Evolutionary conservation across 2,329 filamentous ascomycete species (phyloP).

Genomic region (Fusarium secorum): DNA sequence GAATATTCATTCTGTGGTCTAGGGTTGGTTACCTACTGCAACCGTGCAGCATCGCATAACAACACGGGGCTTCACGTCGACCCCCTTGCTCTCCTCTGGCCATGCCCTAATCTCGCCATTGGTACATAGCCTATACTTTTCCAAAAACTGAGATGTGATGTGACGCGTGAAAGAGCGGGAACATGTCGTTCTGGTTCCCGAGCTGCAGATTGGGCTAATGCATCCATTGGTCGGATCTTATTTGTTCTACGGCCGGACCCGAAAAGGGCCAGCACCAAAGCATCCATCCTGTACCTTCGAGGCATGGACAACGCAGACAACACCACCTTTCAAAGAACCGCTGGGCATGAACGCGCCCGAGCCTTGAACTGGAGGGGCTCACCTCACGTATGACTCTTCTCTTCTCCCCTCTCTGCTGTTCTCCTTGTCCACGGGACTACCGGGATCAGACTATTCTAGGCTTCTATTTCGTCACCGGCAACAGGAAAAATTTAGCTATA

Average conservation of each 20-base stretch:
- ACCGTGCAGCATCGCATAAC: constrained; percentile 1
- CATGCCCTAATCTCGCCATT: constrained; percentile 31
- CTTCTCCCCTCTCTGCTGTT: neutral
- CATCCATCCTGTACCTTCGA: constrained; percentile 7
- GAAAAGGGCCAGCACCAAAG: neutral
- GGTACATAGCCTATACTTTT: constrained; percentile 13
- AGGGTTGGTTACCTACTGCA: constrained; percentile 20
- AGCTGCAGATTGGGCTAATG: constrained; percentile 32
- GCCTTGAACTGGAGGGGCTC: constrained; percentile 39
- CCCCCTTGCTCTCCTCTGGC: constrained; percentile 14
- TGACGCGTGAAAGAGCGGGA: constrained; percentile 33
- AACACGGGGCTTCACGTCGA: constrained; percentile 22
- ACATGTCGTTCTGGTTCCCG: constrained; percentile 34
- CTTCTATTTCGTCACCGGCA: constrained; percentile 38
- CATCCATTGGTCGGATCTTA: constrained; percentile 26
- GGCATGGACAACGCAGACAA: constrained; percentile 36
- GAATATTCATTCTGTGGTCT: constrained; percentile 26
- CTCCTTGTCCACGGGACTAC: constrained; percentile 1
- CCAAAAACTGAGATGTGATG: constrained; percentile 28
- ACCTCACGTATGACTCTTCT: constrained; percentile 34
- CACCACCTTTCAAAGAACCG: constrained; percentile 24
- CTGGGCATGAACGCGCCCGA: constrained; percentile 42
- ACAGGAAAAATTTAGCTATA: constrained; percentile 8
- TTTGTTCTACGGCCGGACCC: constrained; percentile 28
- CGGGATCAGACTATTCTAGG: constrained; percentile 16